Base-by-base conservation (phyloP, 768 basidiomycete species). In the Suillus bovinus region DNA sequence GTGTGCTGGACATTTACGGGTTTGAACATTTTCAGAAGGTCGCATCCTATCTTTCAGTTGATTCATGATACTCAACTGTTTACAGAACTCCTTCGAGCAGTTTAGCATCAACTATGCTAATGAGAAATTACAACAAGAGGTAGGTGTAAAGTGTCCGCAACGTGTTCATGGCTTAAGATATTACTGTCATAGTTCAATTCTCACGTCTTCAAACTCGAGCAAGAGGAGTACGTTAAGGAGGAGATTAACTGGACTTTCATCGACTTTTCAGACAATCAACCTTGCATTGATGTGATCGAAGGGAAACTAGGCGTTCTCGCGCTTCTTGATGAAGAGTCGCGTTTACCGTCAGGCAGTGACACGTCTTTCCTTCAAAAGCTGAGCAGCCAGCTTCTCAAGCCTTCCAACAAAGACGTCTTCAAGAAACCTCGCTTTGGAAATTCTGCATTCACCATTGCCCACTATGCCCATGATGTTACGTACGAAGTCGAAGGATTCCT, bases 81-180 rank as follows among this genome's bases (percentile, higher is more conserved):
- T 46, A 44, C 66, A 91, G 89, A 91, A 93, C 69, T 91, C 89
- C 2, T 92, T 96, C 69, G 94, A 99, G 77, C 97, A 99, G 79
- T 99, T 99, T 78, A 98, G 96, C 76, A 99, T 99, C 80, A 99
- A 99, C 73, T 99, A 99, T 73, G 97, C 97, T 27, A 99, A 99
- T 71, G 97, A 96, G 75, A 95, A 96, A 76, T 76, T 99, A 52
- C 97, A 99, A 69, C 97, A 99, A 76, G 96, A 98, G 87, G 94
- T 93, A 67, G 54, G 81, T 63, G 3, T 31, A 22, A 41, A 31
- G n/a, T 27, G 39, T 59, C 10, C 53, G 47, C 53, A 14, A 36
- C 46, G 6, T 53, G 56, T 47, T 69, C 59, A 67, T 68, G 14
- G 50, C 59, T 73, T 52, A 74, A 59, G 4, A 13, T 14, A 46